phyloP scores from a whole-genome alignment of 331 rosid genomes.

The Quercus phellos region DNA sequence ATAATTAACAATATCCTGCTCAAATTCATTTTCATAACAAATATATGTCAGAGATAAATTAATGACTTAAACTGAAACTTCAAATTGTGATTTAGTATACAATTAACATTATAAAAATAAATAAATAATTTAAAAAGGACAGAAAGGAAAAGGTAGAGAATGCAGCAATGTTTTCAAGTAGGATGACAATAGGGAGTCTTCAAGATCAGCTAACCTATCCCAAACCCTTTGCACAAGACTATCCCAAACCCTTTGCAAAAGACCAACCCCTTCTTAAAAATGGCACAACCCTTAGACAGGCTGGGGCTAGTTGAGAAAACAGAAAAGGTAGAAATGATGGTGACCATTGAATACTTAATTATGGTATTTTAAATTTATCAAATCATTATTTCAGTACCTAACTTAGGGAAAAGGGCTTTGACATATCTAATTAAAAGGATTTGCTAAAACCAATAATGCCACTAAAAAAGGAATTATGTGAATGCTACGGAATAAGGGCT shows the following conservation, averaged over 20 bases:
- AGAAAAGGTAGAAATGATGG: background rate
- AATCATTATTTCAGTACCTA: too few species aligned
- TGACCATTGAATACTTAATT: too few species aligned
- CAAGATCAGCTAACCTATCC: background rate
- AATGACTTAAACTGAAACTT: constrained; percentile 10
- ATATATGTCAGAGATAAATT: background rate
- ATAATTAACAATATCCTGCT: constrained; percentile 50
- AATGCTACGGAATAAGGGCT: background rate
- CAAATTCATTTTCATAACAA: constrained; percentile 16
- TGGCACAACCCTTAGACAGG: background rate
- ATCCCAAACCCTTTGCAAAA: background rate
- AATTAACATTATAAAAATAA: background rate
- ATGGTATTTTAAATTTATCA: too few species aligned
- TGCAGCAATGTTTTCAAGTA: background rate
- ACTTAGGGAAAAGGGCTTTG: background rate
- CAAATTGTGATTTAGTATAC: background rate
- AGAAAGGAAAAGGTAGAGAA: background rate
- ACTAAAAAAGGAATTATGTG: background rate
- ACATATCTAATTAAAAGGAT: background rate
- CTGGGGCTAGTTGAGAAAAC: background rate
- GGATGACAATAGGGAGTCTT: background rate
- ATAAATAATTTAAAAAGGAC: background rate
- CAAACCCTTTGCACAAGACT: background rate
- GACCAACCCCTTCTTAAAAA: background rate
- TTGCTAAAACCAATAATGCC: background rate